Evolutionary conservation across 176 grass and related monocot genomes (phyloP), one percentile per base, ranked within the genome.

Genomic region (Pontederia crassipes): DNA sequence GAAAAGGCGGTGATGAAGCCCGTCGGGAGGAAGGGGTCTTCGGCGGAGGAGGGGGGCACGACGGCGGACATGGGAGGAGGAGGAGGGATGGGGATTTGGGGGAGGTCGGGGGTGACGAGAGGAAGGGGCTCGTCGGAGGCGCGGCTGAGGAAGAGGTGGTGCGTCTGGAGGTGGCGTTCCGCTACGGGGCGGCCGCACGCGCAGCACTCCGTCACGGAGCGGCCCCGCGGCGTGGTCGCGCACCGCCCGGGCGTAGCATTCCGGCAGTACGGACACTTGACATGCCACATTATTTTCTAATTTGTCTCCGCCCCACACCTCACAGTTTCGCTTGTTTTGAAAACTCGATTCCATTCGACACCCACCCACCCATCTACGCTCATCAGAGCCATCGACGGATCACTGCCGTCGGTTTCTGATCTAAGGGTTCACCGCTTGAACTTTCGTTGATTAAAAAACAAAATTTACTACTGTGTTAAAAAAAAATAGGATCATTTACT

Each of bases 1-100:
- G 93, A 98, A 84, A 98, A 98, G 72, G 93, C 84, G 64, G 83
- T 92, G 63, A 98, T 74, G 68, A 98, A 92, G 8, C 93, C 93
- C 14, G 87, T 77, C 11, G 93, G 84, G 55, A 83, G 88, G 74
- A 98, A 98, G 48, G 92, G 87, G 48, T 91, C 87, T 2, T 84
- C 63, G 54, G 8, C 47, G 24, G 65, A 14, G 29, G 51, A 11
- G 9, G 55, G 27, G 2, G 10, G 46, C 12, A 53, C 14, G 29
- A 45, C 14, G 9, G 61, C 26, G 2, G 10, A 45, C 47, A 8
- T 24, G 50, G 52, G 65, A 14, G 51, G 50, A 40, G 6, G 56
- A 28, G n/a, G 59, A 40, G 28, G 75, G 32, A 40, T 40, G 32
- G 32, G 32, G 32, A 40, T 40, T 40, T 40, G 27, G 64, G 69